These are phyloP conservation scores for Pythium utonaiense DNA, from an alignment of 352 stramenopile species.

Conservation along the genomic window DNA sequence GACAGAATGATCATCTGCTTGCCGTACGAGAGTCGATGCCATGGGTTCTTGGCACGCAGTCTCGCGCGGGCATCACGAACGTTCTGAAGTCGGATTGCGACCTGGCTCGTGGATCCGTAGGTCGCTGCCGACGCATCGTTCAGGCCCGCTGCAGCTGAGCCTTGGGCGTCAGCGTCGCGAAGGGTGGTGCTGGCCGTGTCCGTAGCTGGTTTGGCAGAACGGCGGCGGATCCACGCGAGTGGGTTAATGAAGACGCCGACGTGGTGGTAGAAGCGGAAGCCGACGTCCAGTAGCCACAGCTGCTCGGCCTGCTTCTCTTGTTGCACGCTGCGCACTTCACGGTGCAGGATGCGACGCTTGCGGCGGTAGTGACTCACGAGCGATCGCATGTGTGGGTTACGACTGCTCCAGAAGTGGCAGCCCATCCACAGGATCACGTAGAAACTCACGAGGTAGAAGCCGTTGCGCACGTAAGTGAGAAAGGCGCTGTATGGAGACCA, in stretches of 20 bases:
- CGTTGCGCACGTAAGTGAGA: conserved; percentile 63
- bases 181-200: background rate
- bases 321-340: conserved; percentile 45
- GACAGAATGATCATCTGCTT: conserved; percentile 44
- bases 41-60: conserved; percentile 47
- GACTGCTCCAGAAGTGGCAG: conserved; percentile 76
- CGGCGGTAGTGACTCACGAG: conserved; percentile 78
- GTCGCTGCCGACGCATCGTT: background rate
- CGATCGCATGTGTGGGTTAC: conserved; percentile 71
- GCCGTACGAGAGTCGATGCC: conserved; percentile 43
- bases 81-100: conserved; percentile 19
- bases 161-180: background rate
- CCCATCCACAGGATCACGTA: conserved; percentile 73
- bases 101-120: background rate
- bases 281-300: conserved; percentile 71
- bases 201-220: background rate
- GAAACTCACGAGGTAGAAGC: conserved; percentile 51
- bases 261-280: conserved; percentile 70
- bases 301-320: conserved; percentile 62
- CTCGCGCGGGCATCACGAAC: conserved; percentile 37
- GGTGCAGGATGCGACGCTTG: conserved; percentile 44
- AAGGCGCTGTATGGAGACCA: conserved; percentile 66
- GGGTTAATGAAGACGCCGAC: conserved; percentile 45
- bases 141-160: background rate
- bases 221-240: conserved; percentile 24